Evolutionary conservation across 495 filamentous ascomycete genomes (phyloP), one percentile per base, ranked within the genome.

Genomic region (Penicillium steckii): DNA sequence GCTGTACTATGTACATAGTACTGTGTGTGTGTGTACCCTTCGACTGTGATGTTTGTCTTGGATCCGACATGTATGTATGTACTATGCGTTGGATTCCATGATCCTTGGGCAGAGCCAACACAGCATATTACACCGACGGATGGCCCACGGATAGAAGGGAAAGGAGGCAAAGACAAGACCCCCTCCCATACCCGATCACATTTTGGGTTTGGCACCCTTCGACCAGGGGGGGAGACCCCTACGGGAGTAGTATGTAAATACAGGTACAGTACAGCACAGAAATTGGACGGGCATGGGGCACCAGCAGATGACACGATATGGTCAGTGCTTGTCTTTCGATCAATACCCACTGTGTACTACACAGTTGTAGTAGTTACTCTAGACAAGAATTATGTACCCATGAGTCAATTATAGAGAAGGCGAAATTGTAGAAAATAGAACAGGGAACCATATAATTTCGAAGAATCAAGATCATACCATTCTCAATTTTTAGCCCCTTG

Each of bases 41-140:
- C n/a, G 42, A 27, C 8, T 22, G 38, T 19, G 38, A 41, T 41
- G 38, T 41, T 17, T 41, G 18, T 23, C 38, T n/a, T n/a, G n/a
- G 38, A 21, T 19, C 27, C 18, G 30, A 23, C 29, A 19, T 40
- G 37, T 19, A 27, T 10, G 26, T 27, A 27, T 10, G 10, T 4
- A 27, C n/a, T 37, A 49, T 30, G 45, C 46, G 41, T 55, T 46
- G 41, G 45, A 30, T n/a, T 18, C 4, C 22, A 25, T 10, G 19
- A 18, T 26, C 26, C 15, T 38, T 46, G 35, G 30, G 46, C n/a
- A n/a, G n/a, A n/a, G n/a, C n/a, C n/a, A n/a, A n/a, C n/a, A n/a
- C n/a, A n/a, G n/a, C n/a, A n/a, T n/a, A n/a, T n/a, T n/a, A 15
- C 33, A 55, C 24, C 50, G 37, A 7, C 48, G 48, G 47, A 37